Evolutionary conservation across 441 rosid genomes (phyloP).

Genomic region (Arabidopsis lyrata): DNA sequence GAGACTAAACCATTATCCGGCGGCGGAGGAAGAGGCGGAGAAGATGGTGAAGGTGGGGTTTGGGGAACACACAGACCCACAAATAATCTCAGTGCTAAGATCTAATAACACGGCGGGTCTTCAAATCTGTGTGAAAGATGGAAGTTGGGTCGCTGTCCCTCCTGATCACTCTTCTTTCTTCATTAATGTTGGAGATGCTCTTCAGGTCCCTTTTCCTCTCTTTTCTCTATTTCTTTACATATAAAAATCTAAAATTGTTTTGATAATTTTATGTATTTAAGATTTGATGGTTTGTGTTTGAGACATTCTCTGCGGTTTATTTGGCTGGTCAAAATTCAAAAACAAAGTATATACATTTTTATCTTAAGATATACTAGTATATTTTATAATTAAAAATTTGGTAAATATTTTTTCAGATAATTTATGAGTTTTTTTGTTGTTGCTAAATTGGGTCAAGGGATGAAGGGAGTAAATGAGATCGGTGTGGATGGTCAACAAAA

Average conservation of each 20-base stretch:
- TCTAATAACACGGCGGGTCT: constrained; percentile 75
- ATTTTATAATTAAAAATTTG: background rate
- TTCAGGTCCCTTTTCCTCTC: constrained; percentile 56
- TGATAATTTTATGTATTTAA: constrained; percentile 10
- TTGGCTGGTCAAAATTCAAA: constrained; percentile 8
- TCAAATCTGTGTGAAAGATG: constrained; percentile 64
- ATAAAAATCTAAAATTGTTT: background rate
- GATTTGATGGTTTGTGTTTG: constrained; percentile 30
- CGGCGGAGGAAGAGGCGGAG: constrained; percentile 49
- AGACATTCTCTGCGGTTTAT: constrained; percentile 10
- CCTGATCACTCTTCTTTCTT: constrained; percentile 68
- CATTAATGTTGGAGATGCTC: constrained; percentile 71
- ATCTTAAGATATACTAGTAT: background rate
- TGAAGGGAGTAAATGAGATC: constrained; percentile 7
- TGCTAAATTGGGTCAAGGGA: constrained; percentile 12
- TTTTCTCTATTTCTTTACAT: background rate
- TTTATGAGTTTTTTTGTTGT: background rate
- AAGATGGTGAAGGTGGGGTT: constrained; percentile 61
- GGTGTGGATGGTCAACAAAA: constrained; percentile 32
- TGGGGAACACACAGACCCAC: constrained; percentile 84
- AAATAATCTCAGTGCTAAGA: constrained; percentile 72
- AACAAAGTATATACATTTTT: background rate
- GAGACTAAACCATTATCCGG: constrained; percentile 72
- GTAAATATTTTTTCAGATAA: background rate
- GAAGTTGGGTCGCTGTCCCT: constrained; percentile 72